Evolutionary conservation across 306 rosid species (phyloP).

Genomic region (Mimosa bimucronata): DNA sequence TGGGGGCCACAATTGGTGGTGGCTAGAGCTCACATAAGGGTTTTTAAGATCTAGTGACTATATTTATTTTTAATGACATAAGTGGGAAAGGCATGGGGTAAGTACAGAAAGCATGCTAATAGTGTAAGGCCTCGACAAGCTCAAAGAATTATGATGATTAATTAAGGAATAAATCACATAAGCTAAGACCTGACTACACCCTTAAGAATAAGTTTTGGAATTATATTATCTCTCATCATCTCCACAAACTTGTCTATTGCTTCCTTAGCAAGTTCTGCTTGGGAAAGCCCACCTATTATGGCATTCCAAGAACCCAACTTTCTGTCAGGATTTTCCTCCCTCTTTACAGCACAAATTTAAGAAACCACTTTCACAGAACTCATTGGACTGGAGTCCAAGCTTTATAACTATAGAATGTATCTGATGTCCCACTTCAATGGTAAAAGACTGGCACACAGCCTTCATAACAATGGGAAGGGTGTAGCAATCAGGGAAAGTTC

Average conservation of each 20-base stretch:
- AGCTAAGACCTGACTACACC: too few relatives aligned
- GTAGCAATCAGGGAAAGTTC: conserved; percentile 63
- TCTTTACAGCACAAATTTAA: conserved; percentile 55
- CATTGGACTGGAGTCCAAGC: conserved; percentile 62
- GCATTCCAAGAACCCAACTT: conserved; percentile 87
- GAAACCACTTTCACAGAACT: conserved; percentile 76
- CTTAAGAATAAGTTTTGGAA: too few relatives aligned
- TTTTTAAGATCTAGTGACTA: too few relatives aligned
- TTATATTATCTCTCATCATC: conserved; percentile 54
- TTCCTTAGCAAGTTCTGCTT: conserved; percentile 59
- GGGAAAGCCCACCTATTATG: conserved; percentile 65
- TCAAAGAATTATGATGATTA: too few relatives aligned
- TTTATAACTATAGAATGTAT: conserved; percentile 57
- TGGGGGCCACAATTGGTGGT: too few relatives aligned
- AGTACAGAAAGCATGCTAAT: too few relatives aligned
- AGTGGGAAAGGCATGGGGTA: too few relatives aligned
- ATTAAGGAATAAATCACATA: too few relatives aligned
- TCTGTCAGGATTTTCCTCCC: conserved; percentile 66
- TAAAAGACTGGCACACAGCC: conserved; percentile 50
- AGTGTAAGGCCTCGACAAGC: too few relatives aligned
- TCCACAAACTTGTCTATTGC: conserved; percentile 49
- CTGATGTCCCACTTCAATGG: conserved; percentile 53
- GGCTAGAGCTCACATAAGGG: too few relatives aligned
- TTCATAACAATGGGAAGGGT: conserved; percentile 72
- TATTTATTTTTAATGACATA: too few relatives aligned